phyloP scores from a whole-genome alignment of 257 asterid genomes.

The Solanum sejunctum region DNA sequence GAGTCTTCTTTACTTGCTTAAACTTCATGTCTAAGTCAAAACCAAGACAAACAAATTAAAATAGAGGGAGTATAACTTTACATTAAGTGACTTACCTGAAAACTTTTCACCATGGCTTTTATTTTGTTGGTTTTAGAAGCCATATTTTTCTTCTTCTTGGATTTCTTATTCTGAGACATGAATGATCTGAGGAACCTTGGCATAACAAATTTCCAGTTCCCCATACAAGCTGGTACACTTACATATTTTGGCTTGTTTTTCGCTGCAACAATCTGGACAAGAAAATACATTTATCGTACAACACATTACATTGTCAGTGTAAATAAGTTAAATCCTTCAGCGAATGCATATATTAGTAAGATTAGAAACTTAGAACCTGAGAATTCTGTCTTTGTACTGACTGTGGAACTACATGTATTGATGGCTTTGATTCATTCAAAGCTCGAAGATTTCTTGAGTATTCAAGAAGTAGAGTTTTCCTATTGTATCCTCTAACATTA shows the following conservation, averaged over 20 bases:
- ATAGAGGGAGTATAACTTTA: background rate
- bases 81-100: constrained; percentile 2
- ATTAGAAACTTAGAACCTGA: background rate
- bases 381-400: background rate
- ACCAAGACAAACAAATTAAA: background rate
- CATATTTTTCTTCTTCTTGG: constrained; percentile 5
- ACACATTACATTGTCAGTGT: background rate
- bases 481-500: constrained; percentile 19
- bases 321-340: background rate
- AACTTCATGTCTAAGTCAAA: background rate
- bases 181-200: constrained; percentile 22
- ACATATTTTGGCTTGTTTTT: constrained; percentile 7
- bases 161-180: background rate
- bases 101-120: constrained; percentile 10
- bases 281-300: background rate
- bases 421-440: constrained; percentile 5
- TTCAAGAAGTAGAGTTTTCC: constrained; percentile 40
- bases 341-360: background rate
- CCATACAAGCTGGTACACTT: constrained; percentile 20
- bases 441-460: constrained; percentile 34
- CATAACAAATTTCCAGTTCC: constrained; percentile 22
- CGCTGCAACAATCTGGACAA: constrained; percentile 10
- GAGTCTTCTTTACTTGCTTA: background rate
- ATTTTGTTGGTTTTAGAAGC: constrained; percentile 1
- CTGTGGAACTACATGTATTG: constrained; percentile 1